Conservation (phyloP, 23 red algal genomes). For the Gracilariopsis chorda region DNA sequence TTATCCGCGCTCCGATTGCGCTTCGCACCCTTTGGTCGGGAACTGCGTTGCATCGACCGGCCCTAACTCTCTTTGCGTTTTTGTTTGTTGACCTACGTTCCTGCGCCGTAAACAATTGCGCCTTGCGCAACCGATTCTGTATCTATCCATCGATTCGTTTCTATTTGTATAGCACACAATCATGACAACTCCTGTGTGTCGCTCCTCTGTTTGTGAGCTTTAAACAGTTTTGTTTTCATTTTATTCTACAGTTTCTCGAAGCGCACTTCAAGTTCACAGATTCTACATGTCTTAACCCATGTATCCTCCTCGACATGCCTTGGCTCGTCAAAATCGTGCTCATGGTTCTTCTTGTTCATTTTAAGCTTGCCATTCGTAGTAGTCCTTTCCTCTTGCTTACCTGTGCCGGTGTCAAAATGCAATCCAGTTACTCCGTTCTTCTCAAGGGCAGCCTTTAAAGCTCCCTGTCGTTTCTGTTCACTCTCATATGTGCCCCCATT, state of each 20-base stretch:
- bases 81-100: too few relatives aligned
- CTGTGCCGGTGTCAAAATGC: not conserved
- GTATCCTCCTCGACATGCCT: conserved; percentile 44
- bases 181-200: too few relatives aligned
- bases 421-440: not conserved
- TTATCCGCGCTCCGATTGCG: not conserved
- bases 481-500: not conserved
- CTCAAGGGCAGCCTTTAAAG: not conserved
- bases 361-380: not conserved
- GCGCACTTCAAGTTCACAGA: conserved; percentile 37
- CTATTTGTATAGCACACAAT: too few relatives aligned
- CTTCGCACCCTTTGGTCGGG: not conserved
- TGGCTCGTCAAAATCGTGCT: conserved; percentile 24
- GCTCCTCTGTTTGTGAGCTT: not conserved
- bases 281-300: conserved; percentile 46
- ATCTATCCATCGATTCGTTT: too few relatives aligned
- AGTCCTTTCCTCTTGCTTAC: not conserved
- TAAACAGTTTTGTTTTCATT: not conserved
- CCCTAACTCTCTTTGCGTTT: too few relatives aligned
- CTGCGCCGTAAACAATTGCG: too few relatives aligned
- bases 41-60: too few relatives aligned
- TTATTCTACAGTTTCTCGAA: conserved; percentile 35
- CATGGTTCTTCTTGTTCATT: conserved; percentile 3
- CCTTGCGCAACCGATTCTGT: too few relatives aligned
- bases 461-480: conserved; percentile 4